Evolutionary conservation across 148 eudicot genomes (phyloP), one percentile per base, ranked within the genome.

Genomic region (Arctostaphylos glauca): DNA sequence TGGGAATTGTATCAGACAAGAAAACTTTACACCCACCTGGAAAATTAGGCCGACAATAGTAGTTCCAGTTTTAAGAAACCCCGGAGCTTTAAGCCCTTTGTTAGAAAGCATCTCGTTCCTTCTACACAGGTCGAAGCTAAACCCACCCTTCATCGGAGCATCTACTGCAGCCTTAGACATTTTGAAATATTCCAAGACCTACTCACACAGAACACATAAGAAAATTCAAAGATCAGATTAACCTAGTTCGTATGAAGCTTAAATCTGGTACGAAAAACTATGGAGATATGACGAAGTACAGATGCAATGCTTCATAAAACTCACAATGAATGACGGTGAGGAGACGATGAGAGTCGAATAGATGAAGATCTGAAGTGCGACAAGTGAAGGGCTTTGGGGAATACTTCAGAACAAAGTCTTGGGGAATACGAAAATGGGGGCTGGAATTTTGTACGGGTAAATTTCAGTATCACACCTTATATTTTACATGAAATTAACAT

Each of bases 11-110:
- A 60, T 59, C 53, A 48, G 23, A 66, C 6, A 72, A 46, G 0
- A 73, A 53, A 55, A 15, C 21, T 14, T 5, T 2, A 74, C 43
- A 72, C 23, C 72, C 85, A 94, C 96, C 96, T 89, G 77, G 44
- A 86, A 94, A 77, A 94, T 79, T n/a, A 94, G 84, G 7, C 98
- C 98, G 9, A 92, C 98, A 74, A 94, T 94, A 5, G 94, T 94
- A 25, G 98, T 94, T 59, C 98, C 95, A 53, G 94, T 94, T 84
- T 94, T 94, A 44, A 90, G 89, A 83, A 84, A 92, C 23, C 87
- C 68, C 0, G 94, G 84, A 76, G 86, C 52, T 67, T 88, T 84
- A 49, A 89, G 79, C 38, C 98, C 95, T 71, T 90, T 92, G 23
- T 88, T 87, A 54, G 86, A 59, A 74, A 94, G 86, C 93, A 92